Evolutionary conservation across 1,284 basidiomycete genomes (phyloP).

Genomic region (Pisolithus thermaeus): DNA sequence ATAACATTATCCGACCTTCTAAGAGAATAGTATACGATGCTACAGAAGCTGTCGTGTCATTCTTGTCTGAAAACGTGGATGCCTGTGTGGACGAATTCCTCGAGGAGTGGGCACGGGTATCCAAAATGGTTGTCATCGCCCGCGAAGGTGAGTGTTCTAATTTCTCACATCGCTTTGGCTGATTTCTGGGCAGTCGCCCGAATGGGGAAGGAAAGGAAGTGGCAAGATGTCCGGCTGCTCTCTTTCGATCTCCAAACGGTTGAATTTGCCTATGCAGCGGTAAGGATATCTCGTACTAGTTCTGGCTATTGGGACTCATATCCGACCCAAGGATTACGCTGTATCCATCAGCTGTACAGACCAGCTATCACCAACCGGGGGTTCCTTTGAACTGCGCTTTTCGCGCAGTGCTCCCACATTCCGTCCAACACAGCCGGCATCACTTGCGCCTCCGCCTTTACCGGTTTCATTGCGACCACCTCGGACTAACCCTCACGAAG

Average conservation of each 20-base stretch:
- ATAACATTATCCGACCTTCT: constrained; percentile 67
- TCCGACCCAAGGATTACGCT: constrained; percentile 51
- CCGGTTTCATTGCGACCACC: constrained; percentile 11
- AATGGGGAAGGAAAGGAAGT: constrained; percentile 66
- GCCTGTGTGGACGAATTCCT: constrained; percentile 87
- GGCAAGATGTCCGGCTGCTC: constrained; percentile 69
- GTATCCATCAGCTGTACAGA: constrained; percentile 72
- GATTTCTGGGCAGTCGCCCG: constrained; percentile 55
- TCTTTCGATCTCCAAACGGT: constrained; percentile 88
- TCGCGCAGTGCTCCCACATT: constrained; percentile 41
- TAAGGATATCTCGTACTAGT: constrained; percentile 20
- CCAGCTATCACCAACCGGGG: constrained; percentile 57
- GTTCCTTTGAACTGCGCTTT: constrained; percentile 69
- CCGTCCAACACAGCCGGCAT: constrained; percentile 23
- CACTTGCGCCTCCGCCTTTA: constrained; percentile 19
- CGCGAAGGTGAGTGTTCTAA: constrained; percentile 57
- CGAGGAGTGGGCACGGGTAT: constrained; percentile 86
- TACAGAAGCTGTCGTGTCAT: constrained; percentile 77
- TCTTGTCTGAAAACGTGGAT: constrained; percentile 79
- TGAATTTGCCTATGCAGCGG: constrained; percentile 74
- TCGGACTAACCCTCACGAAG: constrained; percentile 61
- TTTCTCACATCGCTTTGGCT: constrained; percentile 5
- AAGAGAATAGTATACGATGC: constrained; percentile 85
- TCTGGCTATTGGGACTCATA: background rate
- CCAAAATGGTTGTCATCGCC: constrained; percentile 89